Conservation (phyloP, 202 grass and related monocot species). For the Zizania palustris region DNA sequence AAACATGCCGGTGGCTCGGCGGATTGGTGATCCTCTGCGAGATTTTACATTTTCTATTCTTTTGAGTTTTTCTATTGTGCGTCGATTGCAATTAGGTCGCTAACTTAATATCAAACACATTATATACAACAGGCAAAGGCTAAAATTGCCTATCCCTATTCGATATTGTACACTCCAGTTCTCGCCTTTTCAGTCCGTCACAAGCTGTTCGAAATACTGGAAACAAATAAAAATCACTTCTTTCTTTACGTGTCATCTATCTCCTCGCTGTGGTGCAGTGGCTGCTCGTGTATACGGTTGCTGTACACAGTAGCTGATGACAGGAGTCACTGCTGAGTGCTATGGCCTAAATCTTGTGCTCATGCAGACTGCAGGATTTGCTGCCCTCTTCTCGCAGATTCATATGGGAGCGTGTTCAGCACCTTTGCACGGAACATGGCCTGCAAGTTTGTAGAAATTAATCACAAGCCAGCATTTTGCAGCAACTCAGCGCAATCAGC, state of each 20-base stretch:
- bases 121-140: conserved; percentile 51
- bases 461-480: conserved; percentile 4
- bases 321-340: neutral
- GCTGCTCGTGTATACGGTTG: conserved; percentile 35
- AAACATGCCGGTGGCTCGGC: too few relatives aligned
- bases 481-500: neutral
- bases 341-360: conserved; percentile 14
- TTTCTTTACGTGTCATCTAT: conserved; percentile 10
- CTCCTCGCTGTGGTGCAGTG: neutral
- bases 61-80: too few relatives aligned
- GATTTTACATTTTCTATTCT: too few relatives aligned
- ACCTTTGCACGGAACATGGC: conserved; percentile 88
- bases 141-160: conserved; percentile 47
- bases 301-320: conserved; percentile 50
- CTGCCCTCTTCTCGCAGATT: conserved; percentile 40
- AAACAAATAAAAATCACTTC: conserved; percentile 30
- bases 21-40: too few relatives aligned
- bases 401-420: conserved; percentile 62
- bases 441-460: conserved; percentile 41
- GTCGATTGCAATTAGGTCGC: too few relatives aligned
- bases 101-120: too few relatives aligned
- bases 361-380: conserved; percentile 72
- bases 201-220: conserved; percentile 43
- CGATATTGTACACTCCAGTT: conserved; percentile 47
- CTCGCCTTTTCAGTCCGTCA: conserved; percentile 22